Evolutionary conservation across 1,139 yeast genomes (phyloP).

Genomic region (Pichia sorboxylosa): DNA sequence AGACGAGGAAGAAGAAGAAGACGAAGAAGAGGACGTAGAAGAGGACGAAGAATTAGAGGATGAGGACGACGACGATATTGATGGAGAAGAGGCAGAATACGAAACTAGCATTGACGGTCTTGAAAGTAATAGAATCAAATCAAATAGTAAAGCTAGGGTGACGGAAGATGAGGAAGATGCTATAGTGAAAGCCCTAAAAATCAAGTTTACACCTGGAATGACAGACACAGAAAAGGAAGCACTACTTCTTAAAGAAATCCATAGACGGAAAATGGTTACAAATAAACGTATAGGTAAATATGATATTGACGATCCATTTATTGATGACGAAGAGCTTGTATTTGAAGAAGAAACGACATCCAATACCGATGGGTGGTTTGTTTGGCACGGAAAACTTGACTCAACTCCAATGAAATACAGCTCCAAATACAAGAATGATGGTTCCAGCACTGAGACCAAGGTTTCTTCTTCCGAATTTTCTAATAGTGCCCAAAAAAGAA

Average conservation of each 20-base stretch:
- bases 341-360: constrained; percentile 93
- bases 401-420: constrained; percentile 39
- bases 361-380: constrained; percentile 92
- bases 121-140: background rate
- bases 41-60: constrained; percentile 21
- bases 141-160: constrained; percentile 5
- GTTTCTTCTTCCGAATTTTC: no score
- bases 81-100: constrained; percentile 20
- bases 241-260: constrained; percentile 25
- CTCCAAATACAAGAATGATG: background rate
- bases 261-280: constrained; percentile 40
- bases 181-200: constrained; percentile 17
- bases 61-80: background rate
- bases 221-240: constrained; percentile 22
- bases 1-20: constrained; percentile 44
- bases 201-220: constrained; percentile 23
- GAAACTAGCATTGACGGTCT: background rate
- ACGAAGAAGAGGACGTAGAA: constrained; percentile 10
- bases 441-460: no score
- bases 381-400: constrained; percentile 85
- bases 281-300: constrained; percentile 77
- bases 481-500: no score
- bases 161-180: constrained; percentile 18
- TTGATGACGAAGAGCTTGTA: constrained; percentile 83
- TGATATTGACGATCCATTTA: constrained; percentile 89